Conservation (phyloP, 345 rosid species). For the Diplotaxis tenuifolia region DNA sequence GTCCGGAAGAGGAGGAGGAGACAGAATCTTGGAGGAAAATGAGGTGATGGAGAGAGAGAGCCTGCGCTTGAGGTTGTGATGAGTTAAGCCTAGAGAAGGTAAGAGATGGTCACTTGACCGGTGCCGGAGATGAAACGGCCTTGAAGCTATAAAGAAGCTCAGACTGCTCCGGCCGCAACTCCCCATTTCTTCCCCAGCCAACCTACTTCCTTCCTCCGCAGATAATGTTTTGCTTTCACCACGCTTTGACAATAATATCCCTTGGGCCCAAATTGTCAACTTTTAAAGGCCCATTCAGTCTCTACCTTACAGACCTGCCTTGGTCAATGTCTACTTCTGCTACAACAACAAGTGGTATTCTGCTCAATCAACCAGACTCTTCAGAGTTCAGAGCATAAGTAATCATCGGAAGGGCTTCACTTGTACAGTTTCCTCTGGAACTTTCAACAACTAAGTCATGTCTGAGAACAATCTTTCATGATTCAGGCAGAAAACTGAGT, state of each 20-base stretch:
- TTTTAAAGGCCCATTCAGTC: background rate
- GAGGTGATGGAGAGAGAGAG: conserved; percentile 24
- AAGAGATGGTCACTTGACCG: conserved; percentile 34
- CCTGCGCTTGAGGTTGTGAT: conserved; percentile 37
- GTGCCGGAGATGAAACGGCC: conserved; percentile 24
- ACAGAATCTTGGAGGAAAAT: conserved; percentile 39
- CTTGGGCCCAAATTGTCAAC: background rate
- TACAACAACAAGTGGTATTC: too few species aligned
- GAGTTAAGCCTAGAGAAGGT: conserved; percentile 34
- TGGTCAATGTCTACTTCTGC: too few species aligned
- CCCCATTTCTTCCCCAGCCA: conserved; percentile 22
- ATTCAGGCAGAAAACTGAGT: background rate
- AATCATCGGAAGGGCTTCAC: too few species aligned
- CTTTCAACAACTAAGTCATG: too few species aligned
- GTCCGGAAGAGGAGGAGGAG: conserved; percentile 13
- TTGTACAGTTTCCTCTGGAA: too few species aligned
- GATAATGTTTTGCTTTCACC: background rate
- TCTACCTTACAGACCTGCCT: too few species aligned
- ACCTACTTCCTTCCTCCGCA: background rate
- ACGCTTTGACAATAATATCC: background rate
- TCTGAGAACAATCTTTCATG: background rate
- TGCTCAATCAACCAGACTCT: too few species aligned
- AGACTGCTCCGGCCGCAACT: conserved; percentile 34
- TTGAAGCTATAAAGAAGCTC: conserved; percentile 36
- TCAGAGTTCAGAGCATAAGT: too few species aligned